Evolutionary conservation across 2,329 filamentous ascomycete genomes (phyloP).

Genomic region (Cladophialophora immunda): DNA sequence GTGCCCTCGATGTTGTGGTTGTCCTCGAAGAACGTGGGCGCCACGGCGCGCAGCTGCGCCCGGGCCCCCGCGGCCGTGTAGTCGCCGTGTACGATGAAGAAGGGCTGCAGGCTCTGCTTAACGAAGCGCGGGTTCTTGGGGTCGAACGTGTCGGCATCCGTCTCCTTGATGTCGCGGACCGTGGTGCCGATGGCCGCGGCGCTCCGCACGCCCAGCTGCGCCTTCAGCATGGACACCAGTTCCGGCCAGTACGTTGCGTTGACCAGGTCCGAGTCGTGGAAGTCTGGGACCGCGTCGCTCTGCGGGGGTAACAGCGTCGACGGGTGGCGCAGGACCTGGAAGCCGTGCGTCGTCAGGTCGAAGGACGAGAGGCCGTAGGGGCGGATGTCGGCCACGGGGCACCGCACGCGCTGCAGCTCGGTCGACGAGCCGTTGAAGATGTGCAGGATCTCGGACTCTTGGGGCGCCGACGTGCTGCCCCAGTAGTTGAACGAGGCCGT

Average conservation of each 20-base stretch:
- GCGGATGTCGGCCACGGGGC: constrained; percentile 22
- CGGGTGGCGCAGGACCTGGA: constrained; percentile 21
- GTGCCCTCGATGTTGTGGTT: constrained; percentile 9
- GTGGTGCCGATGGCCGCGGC: constrained; percentile 23
- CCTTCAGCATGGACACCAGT: constrained; percentile 17
- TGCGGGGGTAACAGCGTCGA: constrained; percentile 22
- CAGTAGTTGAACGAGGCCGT: constrained; percentile 26
- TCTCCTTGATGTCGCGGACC: constrained; percentile 16
- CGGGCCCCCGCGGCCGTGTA: constrained; percentile 21
- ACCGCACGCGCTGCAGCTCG: constrained; percentile 9
- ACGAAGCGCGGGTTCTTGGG: neutral
- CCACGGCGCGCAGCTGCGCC: constrained; percentile 18
- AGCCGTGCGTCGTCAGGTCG: constrained; percentile 14
- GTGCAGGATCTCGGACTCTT: constrained; percentile 10
- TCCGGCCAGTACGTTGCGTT: constrained; percentile 26
- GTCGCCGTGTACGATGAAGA: constrained; percentile 29
- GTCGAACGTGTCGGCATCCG: constrained; percentile 1
- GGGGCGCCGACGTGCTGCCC: constrained; percentile 6
- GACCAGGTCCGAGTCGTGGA: constrained; percentile 19
- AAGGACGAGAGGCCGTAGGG: constrained; percentile 9
- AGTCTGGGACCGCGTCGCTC: constrained; percentile 15
- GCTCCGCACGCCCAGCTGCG: constrained; percentile 13
- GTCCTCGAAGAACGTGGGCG: constrained; percentile 27
- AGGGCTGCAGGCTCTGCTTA: constrained; percentile 15
- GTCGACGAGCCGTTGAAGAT: constrained; percentile 23